phyloP scores from a whole-genome alignment of 2,329 filamentous ascomycete species.

The Helicocarpus griseus region DNA sequence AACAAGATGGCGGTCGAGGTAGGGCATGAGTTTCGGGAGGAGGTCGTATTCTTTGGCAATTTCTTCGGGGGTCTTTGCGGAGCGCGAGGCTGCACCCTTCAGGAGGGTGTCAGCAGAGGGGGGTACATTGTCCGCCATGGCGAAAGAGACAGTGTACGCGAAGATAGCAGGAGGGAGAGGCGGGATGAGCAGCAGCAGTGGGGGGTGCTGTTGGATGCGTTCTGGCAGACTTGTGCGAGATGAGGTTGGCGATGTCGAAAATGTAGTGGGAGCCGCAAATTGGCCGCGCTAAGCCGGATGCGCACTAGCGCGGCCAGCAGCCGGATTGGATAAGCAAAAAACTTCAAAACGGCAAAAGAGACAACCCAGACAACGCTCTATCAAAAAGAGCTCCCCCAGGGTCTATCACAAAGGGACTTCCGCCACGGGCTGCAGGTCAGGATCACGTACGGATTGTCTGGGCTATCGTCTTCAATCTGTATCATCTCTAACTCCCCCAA shows the following conservation, averaged over 20 bases:
- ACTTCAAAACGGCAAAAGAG: neutral
- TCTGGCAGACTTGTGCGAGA: conserved; percentile 3
- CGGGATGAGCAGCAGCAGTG: conserved; percentile 13
- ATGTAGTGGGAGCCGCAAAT: conserved; percentile 3
- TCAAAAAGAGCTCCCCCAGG: neutral
- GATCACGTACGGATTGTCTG: neutral
- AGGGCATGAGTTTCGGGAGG: conserved; percentile 76
- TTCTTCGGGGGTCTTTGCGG: conserved; percentile 35
- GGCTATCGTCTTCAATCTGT: neutral
- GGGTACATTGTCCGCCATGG: conserved; percentile 44
- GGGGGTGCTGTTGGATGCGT: neutral
- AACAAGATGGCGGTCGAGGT: conserved; percentile 91
- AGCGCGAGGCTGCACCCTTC: conserved; percentile 40
- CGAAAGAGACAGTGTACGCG: conserved; percentile 16
- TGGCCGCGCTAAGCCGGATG: conserved; percentile 4
- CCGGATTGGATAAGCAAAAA: conserved; percentile 2
- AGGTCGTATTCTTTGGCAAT: conserved; percentile 67
- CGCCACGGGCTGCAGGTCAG: neutral
- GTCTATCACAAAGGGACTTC: neutral
- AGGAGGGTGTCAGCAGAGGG: conserved; percentile 41
- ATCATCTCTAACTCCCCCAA: neutral
- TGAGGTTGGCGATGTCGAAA: conserved; percentile 3
- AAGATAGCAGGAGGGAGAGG: conserved; percentile 9
- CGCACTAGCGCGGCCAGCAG: neutral
- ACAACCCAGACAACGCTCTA: neutral